Evolutionary conservation across 345 rosid species (phyloP), one percentile per base, ranked within the genome.

Genomic region (Gossypium thurberi): DNA sequence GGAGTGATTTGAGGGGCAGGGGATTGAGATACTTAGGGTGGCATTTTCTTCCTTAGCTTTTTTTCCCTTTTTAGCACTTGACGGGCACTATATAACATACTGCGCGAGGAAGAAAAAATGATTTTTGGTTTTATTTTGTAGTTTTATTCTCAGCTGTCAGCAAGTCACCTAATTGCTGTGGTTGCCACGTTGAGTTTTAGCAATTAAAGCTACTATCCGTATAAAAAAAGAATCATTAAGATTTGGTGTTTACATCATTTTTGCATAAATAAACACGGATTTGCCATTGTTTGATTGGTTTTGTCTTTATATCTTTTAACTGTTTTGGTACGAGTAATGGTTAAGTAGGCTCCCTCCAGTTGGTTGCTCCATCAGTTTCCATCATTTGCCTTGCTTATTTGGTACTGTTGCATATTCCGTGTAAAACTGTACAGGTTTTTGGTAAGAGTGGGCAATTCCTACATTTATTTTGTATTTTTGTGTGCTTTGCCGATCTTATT

Each of bases 91-190:
- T 53, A 53, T 53, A 53, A n/a, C 58, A n/a, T 33, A 33, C 37
- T 33, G 37, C 37, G 37, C 37, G 1, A 33, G 37, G 37, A 33
- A 33, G 77, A 87, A 84, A 93, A 83, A 83, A 85, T 51, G 77
- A 57, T 51, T 62, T 57, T 87, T 85, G 87, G 88, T 89, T 89
- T 26, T 72, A 79, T 83, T 83, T 71, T 71, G 0, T n/a, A n/a
- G 58, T 53, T 61, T 13, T 11, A 25, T 12, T 55, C 25, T 44
- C 65, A 60, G 70, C 77, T 80, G 57, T 52, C 20, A 52, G 57
- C 20, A n/a, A 52, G 57, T 17, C 57, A 52, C 57, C 57, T 52
- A 52, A 17, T 52, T n/a, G 74, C 42, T 57, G 55, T 28, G 55
- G 82, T 63, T 72, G 78, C 79, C 62, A 53, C 57, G 61, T 72